A percentile compares a stretch with the other conserved stretches of the same genome.
Evolutionary conservation across 2,329 filamentous ascomycete genomes (phyloP).

Genomic region (Harringtonia lauricola): DNA sequence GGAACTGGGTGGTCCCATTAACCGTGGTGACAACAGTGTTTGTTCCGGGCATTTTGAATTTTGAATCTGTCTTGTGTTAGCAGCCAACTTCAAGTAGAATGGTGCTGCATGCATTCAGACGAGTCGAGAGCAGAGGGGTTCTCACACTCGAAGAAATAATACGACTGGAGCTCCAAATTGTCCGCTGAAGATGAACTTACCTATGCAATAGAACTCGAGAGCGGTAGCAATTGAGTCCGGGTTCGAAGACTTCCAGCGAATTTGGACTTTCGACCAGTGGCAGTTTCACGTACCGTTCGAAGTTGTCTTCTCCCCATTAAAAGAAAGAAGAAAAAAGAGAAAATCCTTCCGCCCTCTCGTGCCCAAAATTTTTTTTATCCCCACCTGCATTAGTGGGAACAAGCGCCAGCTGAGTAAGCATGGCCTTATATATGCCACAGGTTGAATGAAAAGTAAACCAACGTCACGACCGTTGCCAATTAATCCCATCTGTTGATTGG

Average conservation of each 20-base stretch:
- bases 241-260: constrained; percentile 14
- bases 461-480: too few relatives aligned
- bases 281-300: constrained; percentile 14
- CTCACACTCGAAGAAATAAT: too few relatives aligned
- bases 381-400: constrained; percentile 1
- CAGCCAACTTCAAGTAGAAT: not conserved
- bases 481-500: too few relatives aligned
- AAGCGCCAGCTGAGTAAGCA: too few relatives aligned
- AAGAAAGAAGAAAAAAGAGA: constrained; percentile 15
- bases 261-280: constrained; percentile 13
- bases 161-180: too few relatives aligned
- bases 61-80: not conserved
- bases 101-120: too few relatives aligned
- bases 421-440: too few relatives aligned
- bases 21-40: constrained; percentile 50
- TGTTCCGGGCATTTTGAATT: constrained; percentile 55
- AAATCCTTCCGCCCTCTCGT: not conserved
- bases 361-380: constrained; percentile 14
- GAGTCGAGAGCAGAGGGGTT: too few relatives aligned
- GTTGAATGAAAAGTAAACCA: too few relatives aligned
- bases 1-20: constrained; percentile 44
- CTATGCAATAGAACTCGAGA: not conserved
- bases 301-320: constrained; percentile 17
- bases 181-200: too few relatives aligned
- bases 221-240: constrained; percentile 4